Base-by-base conservation (phyloP, 75 land plant species). In the Cunninghamia lanceolata region DNA sequence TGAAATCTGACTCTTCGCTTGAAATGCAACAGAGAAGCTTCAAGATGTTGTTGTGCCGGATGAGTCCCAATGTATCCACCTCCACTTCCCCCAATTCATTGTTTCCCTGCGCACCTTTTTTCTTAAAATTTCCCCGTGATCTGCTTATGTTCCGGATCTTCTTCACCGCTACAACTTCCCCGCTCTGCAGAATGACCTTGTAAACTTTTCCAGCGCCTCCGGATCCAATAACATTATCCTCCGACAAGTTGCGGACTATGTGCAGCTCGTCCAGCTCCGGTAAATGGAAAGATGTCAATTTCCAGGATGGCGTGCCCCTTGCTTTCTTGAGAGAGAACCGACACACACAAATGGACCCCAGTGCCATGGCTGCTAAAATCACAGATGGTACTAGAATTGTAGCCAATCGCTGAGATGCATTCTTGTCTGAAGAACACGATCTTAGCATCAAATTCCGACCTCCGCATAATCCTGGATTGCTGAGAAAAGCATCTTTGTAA, bases 121-220 rank as follows among this genome's bases (percentile, higher is more conserved):
- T 63, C n/a, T 66, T 85, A 13, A 50, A 50, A 50, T 50, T 50
- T 50, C 53, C 14, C 53, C 53, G 1, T 50, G 53, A 5, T 9
- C 85, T 73, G 10, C 38, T 28, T 35, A 42, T 59, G 78, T 76
- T 83, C 92, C 94, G 93, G 3, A 96, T 89, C 84, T 93, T 95
- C 85, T 96, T 96, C 78, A 96, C 95, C 1, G 99, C 99, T 30
- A 94, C 97, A 10, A 30, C 86, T 75, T 93, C 94, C 15, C 95
- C 97, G 35, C 85, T 91, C 78, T 82, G 87, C 19, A 97, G 88
- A 1, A 91, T 89, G 13, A 88, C 93, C 87, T 92, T 95, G 87
- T 96, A 95, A 46, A 96, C 99, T 88, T 94, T 50, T 50, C 53
- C 53, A 50, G 53, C 53, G 53, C 16, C 53, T 50, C 53, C 53